These are phyloP conservation scores for Trebouxiophyceae sp. DNA, from an alignment of 163 green algal genomes.

Conservation along the genomic window DNA sequence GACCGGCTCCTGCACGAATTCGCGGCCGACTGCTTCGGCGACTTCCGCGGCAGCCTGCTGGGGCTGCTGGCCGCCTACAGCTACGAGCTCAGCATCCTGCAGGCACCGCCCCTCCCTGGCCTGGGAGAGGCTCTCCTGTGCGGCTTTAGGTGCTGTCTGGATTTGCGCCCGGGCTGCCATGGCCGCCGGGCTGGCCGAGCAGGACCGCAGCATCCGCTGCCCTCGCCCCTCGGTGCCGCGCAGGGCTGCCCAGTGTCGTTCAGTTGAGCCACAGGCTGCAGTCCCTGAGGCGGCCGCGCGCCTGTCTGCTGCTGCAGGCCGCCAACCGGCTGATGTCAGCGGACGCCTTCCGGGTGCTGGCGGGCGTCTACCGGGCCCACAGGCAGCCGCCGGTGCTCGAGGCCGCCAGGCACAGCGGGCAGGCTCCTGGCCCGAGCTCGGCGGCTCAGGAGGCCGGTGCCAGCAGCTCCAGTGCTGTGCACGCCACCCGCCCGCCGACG, in stretches of 20 bases:
- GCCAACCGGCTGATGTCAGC: conserved; percentile 26
- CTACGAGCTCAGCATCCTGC: conserved; percentile 62
- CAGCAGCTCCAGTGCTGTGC: too few species aligned
- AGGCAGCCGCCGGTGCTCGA: background rate
- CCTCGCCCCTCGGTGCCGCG: too few species aligned
- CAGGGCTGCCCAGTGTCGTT: too few species aligned
- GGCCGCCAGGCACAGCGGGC: background rate
- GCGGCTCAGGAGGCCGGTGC: too few species aligned
- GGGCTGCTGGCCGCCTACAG: conserved; percentile 51
- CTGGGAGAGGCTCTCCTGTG: background rate
- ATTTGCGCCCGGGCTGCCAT: background rate
- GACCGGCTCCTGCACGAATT: conserved; percentile 45
- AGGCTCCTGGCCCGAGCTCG: too few species aligned
- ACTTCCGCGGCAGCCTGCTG: conserved; percentile 51
- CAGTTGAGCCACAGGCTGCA: background rate
- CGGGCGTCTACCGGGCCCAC: conserved; percentile 1
- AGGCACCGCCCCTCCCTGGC: conserved; percentile 23
- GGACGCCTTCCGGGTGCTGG: conserved; percentile 16
- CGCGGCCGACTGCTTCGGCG: conserved; percentile 26
- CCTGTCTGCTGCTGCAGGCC: conserved; percentile 33
- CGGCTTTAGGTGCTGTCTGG: background rate
- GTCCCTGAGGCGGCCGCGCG: too few species aligned
- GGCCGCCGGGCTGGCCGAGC: background rate
- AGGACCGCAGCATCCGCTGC: too few species aligned
- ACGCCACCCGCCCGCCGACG: too few species aligned